Evolutionary conservation across 2,329 filamentous ascomycete genomes (phyloP).

Genomic region (Aureobasidium uvarum): DNA sequence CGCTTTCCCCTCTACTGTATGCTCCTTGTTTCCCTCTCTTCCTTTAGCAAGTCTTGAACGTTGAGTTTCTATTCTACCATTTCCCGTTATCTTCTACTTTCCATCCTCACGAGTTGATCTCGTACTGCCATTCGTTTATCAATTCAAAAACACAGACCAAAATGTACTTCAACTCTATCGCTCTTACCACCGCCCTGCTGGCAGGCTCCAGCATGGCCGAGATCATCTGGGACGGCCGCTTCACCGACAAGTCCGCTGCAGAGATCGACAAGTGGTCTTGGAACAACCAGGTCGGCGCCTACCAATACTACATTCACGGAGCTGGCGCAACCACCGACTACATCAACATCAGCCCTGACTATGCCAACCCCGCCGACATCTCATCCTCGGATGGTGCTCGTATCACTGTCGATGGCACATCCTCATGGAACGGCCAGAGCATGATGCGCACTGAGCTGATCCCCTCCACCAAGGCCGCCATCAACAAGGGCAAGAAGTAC

Average conservation of each 20-base stretch:
- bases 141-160: not conserved
- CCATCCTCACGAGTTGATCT: conserved; percentile 15
- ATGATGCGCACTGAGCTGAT: conserved; percentile 75
- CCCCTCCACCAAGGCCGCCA: conserved; percentile 64
- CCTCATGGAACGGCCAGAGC: conserved; percentile 69
- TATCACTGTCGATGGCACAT: conserved; percentile 62
- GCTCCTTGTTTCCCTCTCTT: not conserved
- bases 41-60: not conserved
- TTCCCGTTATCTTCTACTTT: not conserved
- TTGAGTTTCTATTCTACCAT: not conserved
- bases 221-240: conserved; percentile 64
- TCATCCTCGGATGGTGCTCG: conserved; percentile 63
- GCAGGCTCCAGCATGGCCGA: conserved; percentile 37
- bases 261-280: conserved; percentile 55
- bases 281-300: conserved; percentile 62
- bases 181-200: conserved; percentile 30
- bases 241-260: conserved; percentile 57
- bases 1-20: not conserved
- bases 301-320: conserved; percentile 77
- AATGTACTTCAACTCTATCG: conserved; percentile 15
- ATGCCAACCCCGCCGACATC: conserved; percentile 65
- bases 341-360: conserved; percentile 59
- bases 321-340: conserved; percentile 56
- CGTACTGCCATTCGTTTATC: conserved; percentile 11
- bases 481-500: conserved; percentile 65